These are phyloP conservation scores for Amanita inopinata DNA, from an alignment of 768 basidiomycete species.

Conservation along the genomic window DNA sequence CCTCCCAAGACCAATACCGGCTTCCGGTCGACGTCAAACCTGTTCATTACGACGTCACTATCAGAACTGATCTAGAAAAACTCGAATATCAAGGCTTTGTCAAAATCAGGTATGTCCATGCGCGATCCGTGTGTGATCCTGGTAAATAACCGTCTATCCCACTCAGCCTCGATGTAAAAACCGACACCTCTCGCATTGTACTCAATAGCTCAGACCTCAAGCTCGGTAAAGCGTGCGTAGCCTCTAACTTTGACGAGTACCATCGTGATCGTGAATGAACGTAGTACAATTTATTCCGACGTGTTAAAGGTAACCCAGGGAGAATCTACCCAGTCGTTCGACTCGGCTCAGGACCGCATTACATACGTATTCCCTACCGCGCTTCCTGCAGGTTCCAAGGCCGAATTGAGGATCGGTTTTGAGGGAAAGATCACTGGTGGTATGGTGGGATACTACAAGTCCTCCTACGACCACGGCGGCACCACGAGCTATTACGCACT, in stretches of 20 bases:
- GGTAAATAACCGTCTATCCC: slow-evolving; percentile 1
- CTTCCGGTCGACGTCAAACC: slow-evolving; percentile 62
- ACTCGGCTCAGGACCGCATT: slow-evolving; percentile 56
- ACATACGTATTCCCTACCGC: slow-evolving; percentile 46
- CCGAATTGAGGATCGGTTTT: slow-evolving; percentile 62
- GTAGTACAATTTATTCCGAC: slow-evolving; percentile 42
- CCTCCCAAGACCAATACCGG: slow-evolving; percentile 35
- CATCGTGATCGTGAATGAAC: not conserved
- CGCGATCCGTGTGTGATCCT: not conserved
- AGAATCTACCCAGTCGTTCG: slow-evolving; percentile 37
- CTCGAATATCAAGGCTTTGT: slow-evolving; percentile 71
- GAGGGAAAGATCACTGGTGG: slow-evolving; percentile 52
- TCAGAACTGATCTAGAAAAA: slow-evolving; percentile 77
- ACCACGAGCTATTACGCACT: slow-evolving; percentile 62
- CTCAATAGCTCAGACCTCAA: slow-evolving; percentile 58
- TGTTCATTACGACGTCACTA: slow-evolving; percentile 66
- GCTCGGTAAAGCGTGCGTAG: slow-evolving; percentile 40
- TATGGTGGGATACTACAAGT: slow-evolving; percentile 83
- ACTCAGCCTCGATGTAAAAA: slow-evolving; percentile 50
- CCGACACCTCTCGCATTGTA: slow-evolving; percentile 49
- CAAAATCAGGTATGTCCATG: slow-evolving; percentile 46
- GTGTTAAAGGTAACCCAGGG: slow-evolving; percentile 38
- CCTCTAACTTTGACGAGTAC: not conserved
- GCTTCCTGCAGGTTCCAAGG: slow-evolving; percentile 62
- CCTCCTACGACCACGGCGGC: slow-evolving; percentile 52